Base-by-base conservation (phyloP, 1,284 basidiomycete genomes). In the Tetrapyrgos nigripes region DNA sequence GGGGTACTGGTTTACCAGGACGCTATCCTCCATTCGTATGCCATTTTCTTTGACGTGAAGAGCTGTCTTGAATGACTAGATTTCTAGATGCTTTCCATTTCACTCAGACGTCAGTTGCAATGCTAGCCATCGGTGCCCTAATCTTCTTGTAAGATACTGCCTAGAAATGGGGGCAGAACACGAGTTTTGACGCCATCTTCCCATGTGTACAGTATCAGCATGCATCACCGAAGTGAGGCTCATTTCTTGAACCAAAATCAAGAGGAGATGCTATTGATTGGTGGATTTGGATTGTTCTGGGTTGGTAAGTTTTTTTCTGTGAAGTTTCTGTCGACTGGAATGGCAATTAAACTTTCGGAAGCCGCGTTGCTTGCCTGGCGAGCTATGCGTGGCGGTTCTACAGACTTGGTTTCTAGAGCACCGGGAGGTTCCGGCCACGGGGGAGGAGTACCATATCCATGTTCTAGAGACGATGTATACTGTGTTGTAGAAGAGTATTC, bases 401-500 rank as follows among this genome's bases (percentile, higher is more conserved):
- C 53, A 49, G 21, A n/a, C 24, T 45, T 26, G 44, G 44, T 55
- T n/a, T 24, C 51, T n/a, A 56, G 55, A 17, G 14, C 58, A 50
- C 65, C 67, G 47, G 58, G 66, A 11, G 61, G 63, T 48, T 40
- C 37, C 19, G 37, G 37, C 13, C 31, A 14, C 46, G 68, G 55
- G n/a, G 70, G 72, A 45, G 66, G 68, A 31, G 69, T 71, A 63
- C 75, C 83, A 46, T 82, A 83, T 70, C 82, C 83, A 4, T 91
- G 89, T 70, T 75, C 75, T 55, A 76, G 76, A 47, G 83, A 86
- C 60, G 86, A 86, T 58, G 75, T 79, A 35, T 85, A 88, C 64
- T 92, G 89, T 65, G 78, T 89, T 27, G 82, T 88, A 14, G 90
- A 92, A 66, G 90, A 92, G 68, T 92, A 85, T 78, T 80, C 78